Evolutionary conservation across 768 basidiomycete genomes (phyloP).

Genomic region (Boletus rufocinnamomeus): DNA sequence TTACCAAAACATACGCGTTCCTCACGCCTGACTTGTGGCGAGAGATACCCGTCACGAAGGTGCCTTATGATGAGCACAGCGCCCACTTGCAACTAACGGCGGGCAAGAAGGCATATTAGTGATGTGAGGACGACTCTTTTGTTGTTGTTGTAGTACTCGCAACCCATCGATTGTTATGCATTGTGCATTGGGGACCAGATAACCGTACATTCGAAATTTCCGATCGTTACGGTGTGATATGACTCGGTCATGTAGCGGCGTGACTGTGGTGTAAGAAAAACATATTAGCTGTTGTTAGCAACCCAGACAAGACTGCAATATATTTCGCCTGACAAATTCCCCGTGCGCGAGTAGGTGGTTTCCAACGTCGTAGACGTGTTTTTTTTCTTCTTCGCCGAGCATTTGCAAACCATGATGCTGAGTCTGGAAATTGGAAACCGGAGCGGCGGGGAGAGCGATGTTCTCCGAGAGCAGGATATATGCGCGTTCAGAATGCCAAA

Average conservation of each 20-base stretch:
- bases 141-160: background rate
- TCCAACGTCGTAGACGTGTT: background rate
- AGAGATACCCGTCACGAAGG: conserved; percentile 86
- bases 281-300: background rate
- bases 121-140: background rate
- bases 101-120: conserved; percentile 71
- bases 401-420: conserved; percentile 1
- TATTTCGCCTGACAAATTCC: background rate
- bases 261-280: background rate
- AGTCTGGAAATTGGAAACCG: background rate
- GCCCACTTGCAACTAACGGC: conserved; percentile 84
- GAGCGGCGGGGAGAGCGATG: conserved; percentile 8
- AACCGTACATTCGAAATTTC: conserved; percentile 4
- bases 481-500: conserved; percentile 5
- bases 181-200: background rate
- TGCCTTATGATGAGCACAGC: conserved; percentile 95
- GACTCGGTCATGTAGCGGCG: background rate
- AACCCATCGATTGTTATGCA: background rate
- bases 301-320: background rate
- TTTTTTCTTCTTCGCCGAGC: background rate
- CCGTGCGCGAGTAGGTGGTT: background rate
- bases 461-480: conserved; percentile 13
- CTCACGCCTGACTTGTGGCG: conserved; percentile 98
- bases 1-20: conserved; percentile 98
- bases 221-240: background rate